A percentile compares a stretch with the other conserved stretches of the same genome.
Conservation (phyloP, 805 yeast genomes). For the Maudiozyma barnettii region DNA sequence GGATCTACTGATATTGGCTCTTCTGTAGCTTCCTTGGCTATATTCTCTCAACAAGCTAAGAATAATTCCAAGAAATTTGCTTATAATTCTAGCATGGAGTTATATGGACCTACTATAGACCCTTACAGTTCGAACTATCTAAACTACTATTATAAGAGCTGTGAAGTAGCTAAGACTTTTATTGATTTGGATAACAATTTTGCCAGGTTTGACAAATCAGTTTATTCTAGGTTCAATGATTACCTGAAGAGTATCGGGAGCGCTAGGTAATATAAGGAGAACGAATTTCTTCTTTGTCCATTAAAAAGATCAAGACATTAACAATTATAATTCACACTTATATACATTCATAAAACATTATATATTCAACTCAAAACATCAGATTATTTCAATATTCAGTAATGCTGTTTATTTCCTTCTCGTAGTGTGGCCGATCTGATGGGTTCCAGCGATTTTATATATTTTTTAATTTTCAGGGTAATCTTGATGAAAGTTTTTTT, state of each 20-base stretch:
- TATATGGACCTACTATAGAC: conserved; percentile 20
- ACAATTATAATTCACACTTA: too few relatives aligned
- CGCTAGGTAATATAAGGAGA: too few relatives aligned
- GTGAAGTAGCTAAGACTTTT: conserved; percentile 51
- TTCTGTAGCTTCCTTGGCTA: conserved; percentile 16
- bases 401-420: too few relatives aligned
- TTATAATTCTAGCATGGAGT: conserved; percentile 8
- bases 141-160: conserved; percentile 44
- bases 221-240: conserved; percentile 34
- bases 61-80: conserved; percentile 6
- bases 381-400: too few relatives aligned
- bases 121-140: conserved; percentile 35
- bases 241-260: conserved; percentile 2
- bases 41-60: conserved; percentile 11
- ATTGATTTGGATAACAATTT: conserved; percentile 56
- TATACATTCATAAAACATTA: too few relatives aligned
- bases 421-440: too few relatives aligned
- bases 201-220: conserved; percentile 42
- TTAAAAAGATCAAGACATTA: too few relatives aligned
- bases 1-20: conserved; percentile 16
- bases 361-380: too few relatives aligned
- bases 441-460: too few relatives aligned
- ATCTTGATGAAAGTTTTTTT: too few relatives aligned
- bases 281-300: too few relatives aligned
- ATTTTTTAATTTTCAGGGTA: too few relatives aligned